Percentiles rank a stretch among this genome's conserved stretches.
Evolutionary conservation across 2,329 filamentous ascomycete species (phyloP).

Genomic region (Fusarium hostae): DNA sequence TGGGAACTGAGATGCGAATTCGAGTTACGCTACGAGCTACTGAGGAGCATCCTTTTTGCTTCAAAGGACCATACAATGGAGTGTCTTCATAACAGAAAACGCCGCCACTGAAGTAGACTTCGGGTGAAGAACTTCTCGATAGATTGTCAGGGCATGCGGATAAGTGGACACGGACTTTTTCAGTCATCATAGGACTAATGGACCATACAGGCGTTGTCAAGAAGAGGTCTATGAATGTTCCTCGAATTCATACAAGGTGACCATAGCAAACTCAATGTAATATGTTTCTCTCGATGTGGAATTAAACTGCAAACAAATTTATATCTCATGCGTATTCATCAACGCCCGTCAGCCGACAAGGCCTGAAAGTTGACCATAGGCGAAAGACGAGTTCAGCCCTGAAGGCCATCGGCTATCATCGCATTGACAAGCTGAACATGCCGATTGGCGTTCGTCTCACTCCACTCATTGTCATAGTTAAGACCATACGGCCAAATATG

Average conservation of each 20-base stretch:
- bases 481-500: conserved; percentile 57
- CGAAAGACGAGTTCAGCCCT: background rate
- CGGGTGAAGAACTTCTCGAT: background rate
- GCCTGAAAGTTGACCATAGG: background rate
- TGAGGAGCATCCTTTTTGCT: background rate
- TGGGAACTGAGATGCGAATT: background rate
- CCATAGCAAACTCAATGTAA: background rate
- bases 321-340: background rate
- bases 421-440: conserved; percentile 57
- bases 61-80: background rate
- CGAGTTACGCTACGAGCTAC: background rate
- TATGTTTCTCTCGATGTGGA: background rate
- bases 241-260: background rate
- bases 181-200: background rate
- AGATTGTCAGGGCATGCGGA: background rate
- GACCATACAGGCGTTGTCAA: no score
- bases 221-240: accelerated
- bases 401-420: conserved; percentile 56
- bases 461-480: conserved; percentile 58
- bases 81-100: no score
- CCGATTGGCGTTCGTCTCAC: conserved; percentile 56
- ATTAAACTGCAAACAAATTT: background rate
- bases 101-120: background rate
- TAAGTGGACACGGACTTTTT: background rate
- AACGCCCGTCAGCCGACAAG: background rate